Evolutionary conservation across 2,329 filamentous ascomycete genomes (phyloP), one percentile per base, ranked within the genome.

Genomic region (Phaeophleospora eucalypticola): DNA sequence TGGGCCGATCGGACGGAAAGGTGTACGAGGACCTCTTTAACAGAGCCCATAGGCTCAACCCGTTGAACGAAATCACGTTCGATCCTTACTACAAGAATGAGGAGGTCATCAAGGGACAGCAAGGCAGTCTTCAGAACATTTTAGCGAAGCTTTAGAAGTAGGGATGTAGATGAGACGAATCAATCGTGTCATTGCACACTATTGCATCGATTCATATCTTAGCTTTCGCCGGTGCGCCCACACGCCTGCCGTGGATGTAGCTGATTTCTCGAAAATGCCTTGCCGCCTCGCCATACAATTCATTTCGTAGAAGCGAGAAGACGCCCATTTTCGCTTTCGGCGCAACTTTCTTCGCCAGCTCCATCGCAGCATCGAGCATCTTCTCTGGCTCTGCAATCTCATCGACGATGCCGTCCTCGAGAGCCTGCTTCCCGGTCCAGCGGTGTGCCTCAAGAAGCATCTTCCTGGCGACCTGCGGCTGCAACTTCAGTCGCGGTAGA

Each of bases 391-490:
- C 65, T 2, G 72, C 73, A 49, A 79, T 59, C 37, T 67, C 70
- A 62, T 80, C 76, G 3, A 80, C 76, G 46, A 80, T 73, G 0
- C 76, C 76, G 58, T 79, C 77, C 48, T 67, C 60, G 4, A 75
- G 49, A 2, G 77, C 77, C 48, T 76, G 68, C 49, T 71, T 66
- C 0, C 73, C 75, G 0, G 77, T 80, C 75, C 75, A 80, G 33
- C 63, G 67, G 46, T 80, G 73, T 15, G 76, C 77, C 57, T 80
- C 76, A 3, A 79, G 66, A 21, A 80, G 60, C 76, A 80, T 79
- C 56, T 77, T 78, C 3, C 75, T 63, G 12, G 76, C 75, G n/a
- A 79, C 61, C 37, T 71, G 67, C 8, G 76, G 74, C 0, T 62
- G 67, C 2, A 80, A 67, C 56, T 80, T 80, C 6, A 78, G 64